Base-by-base conservation (phyloP, 768 basidiomycete genomes). In the Pulveroboletus sp. region DNA sequence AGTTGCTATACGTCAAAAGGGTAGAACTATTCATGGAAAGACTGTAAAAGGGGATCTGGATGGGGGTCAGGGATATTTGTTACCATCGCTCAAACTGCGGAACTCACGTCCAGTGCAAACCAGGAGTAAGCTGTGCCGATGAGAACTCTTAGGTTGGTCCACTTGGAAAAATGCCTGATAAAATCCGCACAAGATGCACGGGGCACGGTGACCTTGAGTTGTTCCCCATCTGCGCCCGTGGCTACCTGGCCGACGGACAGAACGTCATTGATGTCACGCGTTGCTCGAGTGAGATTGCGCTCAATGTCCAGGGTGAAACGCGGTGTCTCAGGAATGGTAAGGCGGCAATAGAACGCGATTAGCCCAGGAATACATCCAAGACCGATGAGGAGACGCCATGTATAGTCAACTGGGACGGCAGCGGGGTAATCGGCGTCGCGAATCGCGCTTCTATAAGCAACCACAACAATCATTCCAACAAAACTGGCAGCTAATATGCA, bases 301-400 rank as follows among this genome's bases (percentile, higher is more conserved):
- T 90, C 87, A 53, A 94, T 80, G 73, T 94, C 91, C 86, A 94
- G 90, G 51, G 90, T 94, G 69, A 77, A 84, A 53, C 92, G 90
- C 24, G 92, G 92, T 1, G 91, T 93, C 67, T 94, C 91, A 12
- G 90, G 90, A 61, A 94, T 91, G 25, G 91, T 93, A 34, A 92
- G 75, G 60, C 92, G 89, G 82, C 87, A 91, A 74, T 90, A 94
- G 43, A 90, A 79, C 14, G 89, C 89, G 43, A 91, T 65, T 36
- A 75, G 72, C 42, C 81, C 92, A 34, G 92, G 90, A 37, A 95
- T 70, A 50, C 84, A 86, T 35, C 92, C 92, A 36, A 94, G 71
- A 57, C 92, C 92, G 66, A 94, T 87, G 60, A 94, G 75, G 40
- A 94, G 71, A 59, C 93, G 85, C 92, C 92, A 94, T 66, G 79